Base-by-base conservation (phyloP, 139 green algal genomes). In the Chlorella sp. region DNA sequence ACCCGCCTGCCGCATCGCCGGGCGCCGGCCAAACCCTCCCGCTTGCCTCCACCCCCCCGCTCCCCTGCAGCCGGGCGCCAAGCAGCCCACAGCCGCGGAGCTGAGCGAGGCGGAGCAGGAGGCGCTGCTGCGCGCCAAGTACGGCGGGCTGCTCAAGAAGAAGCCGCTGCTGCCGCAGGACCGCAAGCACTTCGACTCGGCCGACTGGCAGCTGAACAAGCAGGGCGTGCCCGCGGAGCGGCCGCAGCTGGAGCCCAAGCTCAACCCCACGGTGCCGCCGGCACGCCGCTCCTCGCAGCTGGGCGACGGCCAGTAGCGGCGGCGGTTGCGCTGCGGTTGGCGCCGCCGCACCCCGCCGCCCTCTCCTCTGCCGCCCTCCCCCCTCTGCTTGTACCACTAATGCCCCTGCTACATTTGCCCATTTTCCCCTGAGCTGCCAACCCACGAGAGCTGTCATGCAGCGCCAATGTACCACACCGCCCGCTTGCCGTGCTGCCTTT, bases 201-300 rank as follows among this genome's bases (percentile, higher is more conserved):
- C 94, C 16, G 94, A 97, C 81, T 97, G 93, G 93, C 90, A 91
- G 34, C 83, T 96, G 73, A 84, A 86, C 46, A 95, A 95, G 86
- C 91, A 96, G 73, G 81, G 84, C 48, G 85, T 86, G 26, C 88
- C 88, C 40, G 79, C 89, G 78, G 80, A 77, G 34, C 79, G 65
- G 80, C 84, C 78, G 56, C 68, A 36, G 44, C 85, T 95, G 79
- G 87, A 84, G 48, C 92, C 92, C 48, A 95, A 94, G 85, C 86
- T 96, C 58, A 92, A 93, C 70, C 92, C 91, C 7, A 91, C 90
- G 20, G 84, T 79, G 0, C 32, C 89, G 11, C 86, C 87, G 0
- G 84, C 86, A 1, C 83, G 93, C 14, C 79, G 93, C 68, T 86
- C 90, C 4, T 93, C 88, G 0, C 92, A 95, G 70, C 80, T 96